These are phyloP conservation scores for Cyclanthera cordifolia DNA, from an alignment of 306 rosid genomes.

Conservation along the genomic window DNA sequence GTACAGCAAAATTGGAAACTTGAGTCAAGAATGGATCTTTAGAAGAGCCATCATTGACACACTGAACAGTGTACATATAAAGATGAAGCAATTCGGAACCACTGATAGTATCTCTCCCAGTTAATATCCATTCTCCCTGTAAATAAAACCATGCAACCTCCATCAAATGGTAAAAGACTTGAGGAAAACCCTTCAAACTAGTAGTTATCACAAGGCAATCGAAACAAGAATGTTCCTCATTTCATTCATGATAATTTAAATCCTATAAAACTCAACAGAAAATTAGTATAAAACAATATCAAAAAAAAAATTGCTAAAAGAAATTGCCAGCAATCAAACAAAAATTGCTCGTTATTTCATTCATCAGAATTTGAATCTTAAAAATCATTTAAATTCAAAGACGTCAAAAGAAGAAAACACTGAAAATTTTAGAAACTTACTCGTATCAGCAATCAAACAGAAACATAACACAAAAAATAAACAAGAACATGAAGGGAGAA, in stretches of 20 bases:
- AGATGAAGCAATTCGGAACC: constrained; percentile 45
- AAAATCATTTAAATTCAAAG: not conserved
- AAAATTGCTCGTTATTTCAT: not conserved
- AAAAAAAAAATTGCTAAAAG: too few relatives aligned
- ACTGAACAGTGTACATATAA: constrained; percentile 56
- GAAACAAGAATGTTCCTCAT: not conserved
- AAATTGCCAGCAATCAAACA: constrained; percentile 3
- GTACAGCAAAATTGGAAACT: constrained; percentile 82
- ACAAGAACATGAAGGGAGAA: not conserved
- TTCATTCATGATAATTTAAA: not conserved
- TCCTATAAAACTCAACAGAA: not conserved
- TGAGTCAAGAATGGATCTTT: constrained; percentile 89
- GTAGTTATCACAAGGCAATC: not conserved
- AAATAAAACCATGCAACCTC: constrained; percentile 9
- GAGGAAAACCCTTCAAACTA: not conserved
- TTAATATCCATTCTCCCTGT: constrained; percentile 97
- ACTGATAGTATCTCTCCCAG: constrained; percentile 60
- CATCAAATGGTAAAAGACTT: not conserved
- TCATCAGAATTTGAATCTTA: not conserved
- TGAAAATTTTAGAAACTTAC: not conserved
- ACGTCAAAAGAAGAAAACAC: too few relatives aligned
- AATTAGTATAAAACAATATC: not conserved
- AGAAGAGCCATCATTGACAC: constrained; percentile 61
- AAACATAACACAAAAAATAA: not conserved
- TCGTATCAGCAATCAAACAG: not conserved